Evolutionary conservation across 495 filamentous ascomycete species (phyloP).

Genomic region (Alectoria sarmentosa): DNA sequence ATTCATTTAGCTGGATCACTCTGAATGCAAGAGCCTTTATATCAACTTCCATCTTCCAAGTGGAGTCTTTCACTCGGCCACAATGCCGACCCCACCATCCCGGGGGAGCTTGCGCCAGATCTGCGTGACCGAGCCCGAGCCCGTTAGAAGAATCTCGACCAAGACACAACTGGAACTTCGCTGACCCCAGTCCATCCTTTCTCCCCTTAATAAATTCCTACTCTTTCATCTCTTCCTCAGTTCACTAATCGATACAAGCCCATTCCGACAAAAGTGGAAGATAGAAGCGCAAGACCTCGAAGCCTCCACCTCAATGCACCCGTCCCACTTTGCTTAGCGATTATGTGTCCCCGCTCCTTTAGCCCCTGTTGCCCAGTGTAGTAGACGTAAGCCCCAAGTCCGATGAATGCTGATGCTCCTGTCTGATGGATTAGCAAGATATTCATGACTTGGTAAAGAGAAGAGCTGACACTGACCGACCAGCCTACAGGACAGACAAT

Average conservation of each 20-base stretch:
- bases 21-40: neutral
- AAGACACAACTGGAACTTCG: neutral
- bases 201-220: neutral
- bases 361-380: slow-evolving; percentile 72
- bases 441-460: neutral
- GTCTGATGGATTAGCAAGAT: neutral
- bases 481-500: slow-evolving; percentile 62
- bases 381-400: slow-evolving; percentile 86
- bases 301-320: slow-evolving; percentile 72
- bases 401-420: slow-evolving; percentile 81
- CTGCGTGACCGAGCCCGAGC: neutral
- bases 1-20: neutral
- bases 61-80: neutral
- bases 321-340: slow-evolving; percentile 55
- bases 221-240: slow-evolving; percentile 27
- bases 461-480: slow-evolving; percentile 44
- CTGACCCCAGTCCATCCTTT: neutral
- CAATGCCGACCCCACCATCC: neutral
- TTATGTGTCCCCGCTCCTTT: slow-evolving; percentile 57
- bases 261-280: slow-evolving; percentile 59
- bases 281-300: slow-evolving; percentile 63
- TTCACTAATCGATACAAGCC: slow-evolving; percentile 55
- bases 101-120: neutral
- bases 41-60: neutral
- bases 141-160: neutral